phyloP scores from a whole-genome alignment of 2,329 filamentous ascomycete genomes.

The Leptographium wingfieldii region DNA sequence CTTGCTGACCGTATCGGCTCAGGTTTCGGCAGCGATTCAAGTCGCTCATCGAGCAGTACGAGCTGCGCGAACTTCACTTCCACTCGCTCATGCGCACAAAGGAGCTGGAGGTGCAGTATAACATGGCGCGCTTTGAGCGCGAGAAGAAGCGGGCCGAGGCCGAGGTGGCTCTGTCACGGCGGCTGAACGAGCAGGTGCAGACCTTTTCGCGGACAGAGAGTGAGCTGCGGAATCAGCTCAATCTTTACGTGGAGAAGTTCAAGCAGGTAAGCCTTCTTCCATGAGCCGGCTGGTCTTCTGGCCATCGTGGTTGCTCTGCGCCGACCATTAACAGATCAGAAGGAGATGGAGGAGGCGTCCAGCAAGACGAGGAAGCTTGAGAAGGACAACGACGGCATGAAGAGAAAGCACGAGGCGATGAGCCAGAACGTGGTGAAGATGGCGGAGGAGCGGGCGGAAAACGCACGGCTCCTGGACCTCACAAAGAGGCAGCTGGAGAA shows the following conservation, averaged over 20 bases:
- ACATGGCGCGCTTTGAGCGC: conserved; percentile 77
- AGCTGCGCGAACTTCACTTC: conserved; percentile 88
- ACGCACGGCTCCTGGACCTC: conserved; percentile 63
- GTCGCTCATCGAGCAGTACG: conserved; percentile 92
- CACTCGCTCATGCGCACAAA: conserved; percentile 85
- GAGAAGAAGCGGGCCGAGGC: conserved; percentile 79
- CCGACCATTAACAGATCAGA: conserved; percentile 63
- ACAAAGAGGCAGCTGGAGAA: conserved; percentile 79
- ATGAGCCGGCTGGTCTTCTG: not conserved
- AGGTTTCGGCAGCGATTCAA: conserved; percentile 83
- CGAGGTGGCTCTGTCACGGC: conserved; percentile 67
- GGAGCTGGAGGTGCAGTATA: conserved; percentile 87
- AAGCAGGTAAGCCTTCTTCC: conserved; percentile 69
- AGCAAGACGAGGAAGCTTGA: conserved; percentile 96
- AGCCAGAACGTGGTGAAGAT: conserved; percentile 93
- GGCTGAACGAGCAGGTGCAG: conserved; percentile 81
- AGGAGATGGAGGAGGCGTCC: conserved; percentile 99
- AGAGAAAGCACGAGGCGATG: conserved; percentile 84
- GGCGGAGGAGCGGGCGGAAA: conserved; percentile 79
- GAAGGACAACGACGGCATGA: conserved; percentile 86
- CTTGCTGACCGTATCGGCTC: conserved; percentile 21
- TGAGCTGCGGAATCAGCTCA: conserved; percentile 85
- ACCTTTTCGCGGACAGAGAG: conserved; percentile 94
- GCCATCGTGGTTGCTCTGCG: not conserved
- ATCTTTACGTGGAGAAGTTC: conserved; percentile 98